Evolutionary conservation across 176 grass and related monocot species (phyloP).

Genomic region (Poa pratensis): DNA sequence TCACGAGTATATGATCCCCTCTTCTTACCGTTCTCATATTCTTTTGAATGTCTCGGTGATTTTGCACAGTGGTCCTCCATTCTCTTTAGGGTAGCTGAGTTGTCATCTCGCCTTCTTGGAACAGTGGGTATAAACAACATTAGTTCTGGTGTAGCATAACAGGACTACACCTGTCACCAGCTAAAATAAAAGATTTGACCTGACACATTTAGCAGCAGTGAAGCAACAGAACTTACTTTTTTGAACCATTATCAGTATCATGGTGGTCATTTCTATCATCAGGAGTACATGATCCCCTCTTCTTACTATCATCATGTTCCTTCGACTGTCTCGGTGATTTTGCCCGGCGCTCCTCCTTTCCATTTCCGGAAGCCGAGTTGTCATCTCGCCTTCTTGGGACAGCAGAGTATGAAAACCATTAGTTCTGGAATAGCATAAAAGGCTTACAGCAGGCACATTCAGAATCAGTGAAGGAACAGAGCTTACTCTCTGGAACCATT

Average conservation of each 20-base stretch:
- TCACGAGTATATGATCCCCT: background rate
- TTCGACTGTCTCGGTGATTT: constrained; percentile 48
- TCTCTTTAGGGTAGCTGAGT: background rate
- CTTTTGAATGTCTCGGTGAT: background rate
- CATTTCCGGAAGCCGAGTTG: constrained; percentile 54
- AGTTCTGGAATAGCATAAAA: constrained; percentile 15
- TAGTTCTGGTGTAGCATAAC: background rate
- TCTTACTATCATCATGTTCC: constrained; percentile 40
- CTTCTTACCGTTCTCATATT: background rate
- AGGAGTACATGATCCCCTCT: constrained; percentile 47
- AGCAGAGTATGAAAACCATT: constrained; percentile 59
- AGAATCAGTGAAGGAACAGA: background rate
- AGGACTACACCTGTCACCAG: background rate
- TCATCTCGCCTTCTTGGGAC: constrained; percentile 58
- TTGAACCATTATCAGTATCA: constrained; percentile 47
- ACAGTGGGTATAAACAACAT: background rate
- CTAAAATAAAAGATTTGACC: background rate
- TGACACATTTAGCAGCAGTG: background rate
- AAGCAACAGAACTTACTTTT: constrained; percentile 52
- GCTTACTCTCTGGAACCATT: constrained; percentile 18
- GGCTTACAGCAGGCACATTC: background rate
- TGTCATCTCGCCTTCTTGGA: background rate
- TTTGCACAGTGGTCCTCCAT: background rate
- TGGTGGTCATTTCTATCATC: constrained; percentile 38
- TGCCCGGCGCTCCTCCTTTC: constrained; percentile 45